A percentile compares a stretch with the other conserved stretches of the same genome.
phyloP scores from a whole-genome alignment of 768 basidiomycete genomes.

The Porphyrellus cyaneotinctus region DNA sequence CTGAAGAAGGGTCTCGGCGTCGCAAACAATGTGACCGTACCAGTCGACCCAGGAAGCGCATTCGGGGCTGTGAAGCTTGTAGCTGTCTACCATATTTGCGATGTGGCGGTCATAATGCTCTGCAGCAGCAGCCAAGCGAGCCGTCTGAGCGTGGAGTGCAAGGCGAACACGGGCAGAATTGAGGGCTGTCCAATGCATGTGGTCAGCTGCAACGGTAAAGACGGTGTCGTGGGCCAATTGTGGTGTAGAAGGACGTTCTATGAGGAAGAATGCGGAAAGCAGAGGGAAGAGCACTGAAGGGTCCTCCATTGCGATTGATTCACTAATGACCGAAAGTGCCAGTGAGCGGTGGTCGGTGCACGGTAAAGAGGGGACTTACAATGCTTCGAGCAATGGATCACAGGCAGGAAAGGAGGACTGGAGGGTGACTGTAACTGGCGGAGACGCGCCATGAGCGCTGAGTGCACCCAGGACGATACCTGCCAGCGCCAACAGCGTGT shows the following conservation, averaged over 20 bases:
- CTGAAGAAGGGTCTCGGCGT: constrained; percentile 52
- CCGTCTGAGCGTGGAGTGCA: constrained; percentile 71
- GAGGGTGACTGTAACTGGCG: constrained; percentile 29
- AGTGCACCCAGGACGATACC: constrained; percentile 17
- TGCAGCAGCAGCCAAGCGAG: constrained; percentile 82
- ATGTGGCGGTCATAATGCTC: constrained; percentile 54
- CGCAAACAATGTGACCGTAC: constrained; percentile 74
- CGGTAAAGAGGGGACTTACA: constrained; percentile 20
- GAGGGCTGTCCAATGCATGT: constrained; percentile 48
- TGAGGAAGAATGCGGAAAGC: constrained; percentile 56
- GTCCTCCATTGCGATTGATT: constrained; percentile 73
- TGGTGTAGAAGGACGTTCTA: constrained; percentile 35
- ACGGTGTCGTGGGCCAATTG: constrained; percentile 45
- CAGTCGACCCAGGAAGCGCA: constrained; percentile 82
- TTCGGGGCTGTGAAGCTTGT: constrained; percentile 24
- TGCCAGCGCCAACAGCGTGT: constrained; percentile 15
- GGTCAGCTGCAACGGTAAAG: constrained; percentile 36
- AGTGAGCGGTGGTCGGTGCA: constrained; percentile 2
- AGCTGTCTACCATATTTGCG: constrained; percentile 21
- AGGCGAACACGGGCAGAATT: constrained; percentile 67
- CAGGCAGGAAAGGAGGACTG: constrained; percentile 26
- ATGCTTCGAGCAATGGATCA: constrained; percentile 29
- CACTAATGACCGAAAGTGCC: constrained; percentile 58
- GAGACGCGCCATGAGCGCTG: constrained; percentile 21
- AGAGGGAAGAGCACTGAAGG: constrained; percentile 73